phyloP scores from a whole-genome alignment of 352 stramenopile species.

The Phytophthora ohioensis region DNA sequence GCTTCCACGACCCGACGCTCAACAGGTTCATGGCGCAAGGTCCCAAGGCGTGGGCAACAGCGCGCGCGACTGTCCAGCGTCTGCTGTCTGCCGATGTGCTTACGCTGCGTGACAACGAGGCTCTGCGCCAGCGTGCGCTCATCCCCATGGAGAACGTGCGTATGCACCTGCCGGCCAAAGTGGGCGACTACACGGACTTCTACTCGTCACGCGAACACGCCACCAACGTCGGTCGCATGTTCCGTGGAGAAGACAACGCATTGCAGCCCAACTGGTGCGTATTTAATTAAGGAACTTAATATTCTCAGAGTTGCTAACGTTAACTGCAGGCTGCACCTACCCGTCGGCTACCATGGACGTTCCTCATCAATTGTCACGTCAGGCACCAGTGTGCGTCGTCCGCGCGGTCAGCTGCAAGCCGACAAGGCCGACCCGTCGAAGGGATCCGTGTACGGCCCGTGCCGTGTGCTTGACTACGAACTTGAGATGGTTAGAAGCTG shows the following conservation, averaged over 20 bases:
- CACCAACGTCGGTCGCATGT: slow-evolving; percentile 96
- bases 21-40: slow-evolving; percentile 95
- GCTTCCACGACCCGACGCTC: slow-evolving; percentile 81
- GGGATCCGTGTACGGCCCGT: slow-evolving; percentile 92
- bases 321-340: slow-evolving; percentile 89
- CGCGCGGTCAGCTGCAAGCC: slow-evolving; percentile 93
- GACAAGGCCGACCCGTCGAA: slow-evolving; percentile 92
- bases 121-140: slow-evolving; percentile 79
- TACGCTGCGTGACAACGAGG: slow-evolving; percentile 83
- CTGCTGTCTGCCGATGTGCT: slow-evolving; percentile 84
- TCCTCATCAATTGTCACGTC: slow-evolving; percentile 92
- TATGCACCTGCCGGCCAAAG: slow-evolving; percentile 94
- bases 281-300: neutral
- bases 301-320: neutral
- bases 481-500: slow-evolving; percentile 87
- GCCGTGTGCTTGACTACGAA: slow-evolving; percentile 96
- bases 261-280: slow-evolving; percentile 96
- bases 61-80: slow-evolving; percentile 87
- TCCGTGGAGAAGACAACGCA: slow-evolving; percentile 94
- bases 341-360: slow-evolving; percentile 98
- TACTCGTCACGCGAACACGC: slow-evolving; percentile 97
- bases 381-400: slow-evolving; percentile 86
- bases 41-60: slow-evolving; percentile 86
- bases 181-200: slow-evolving; percentile 99
- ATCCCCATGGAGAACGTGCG: slow-evolving; percentile 76